Percentiles rank a stretch among this genome's conserved stretches.
phyloP scores from a whole-genome alignment of 306 rosid species.

The Vigna angularis region DNA sequence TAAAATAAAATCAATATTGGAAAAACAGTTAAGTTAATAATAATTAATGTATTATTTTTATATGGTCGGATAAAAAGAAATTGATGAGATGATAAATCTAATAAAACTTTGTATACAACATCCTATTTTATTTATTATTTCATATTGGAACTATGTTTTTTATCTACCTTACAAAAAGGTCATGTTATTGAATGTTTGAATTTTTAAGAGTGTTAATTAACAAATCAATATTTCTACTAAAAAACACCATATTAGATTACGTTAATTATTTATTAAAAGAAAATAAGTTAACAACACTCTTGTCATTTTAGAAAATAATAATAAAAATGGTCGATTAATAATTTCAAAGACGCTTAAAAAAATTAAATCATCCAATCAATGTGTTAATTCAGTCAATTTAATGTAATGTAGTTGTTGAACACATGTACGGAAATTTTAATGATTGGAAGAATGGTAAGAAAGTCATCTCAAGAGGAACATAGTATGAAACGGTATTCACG shows the following conservation, averaged over 20 bases:
- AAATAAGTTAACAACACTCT: background rate
- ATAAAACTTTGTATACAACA: too few relatives aligned
- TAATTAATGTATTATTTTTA: too few relatives aligned
- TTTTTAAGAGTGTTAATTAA: background rate
- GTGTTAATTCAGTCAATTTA: too few relatives aligned
- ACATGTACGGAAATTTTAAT: background rate
- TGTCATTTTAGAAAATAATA: background rate
- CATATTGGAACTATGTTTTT: too few relatives aligned
- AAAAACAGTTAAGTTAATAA: too few relatives aligned
- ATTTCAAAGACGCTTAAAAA: too few relatives aligned
- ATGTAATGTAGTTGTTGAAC: too few relatives aligned
- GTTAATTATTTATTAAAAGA: background rate
- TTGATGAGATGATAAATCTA: too few relatives aligned
- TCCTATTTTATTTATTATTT: too few relatives aligned
- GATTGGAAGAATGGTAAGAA: background rate
- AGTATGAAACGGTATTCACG: background rate
- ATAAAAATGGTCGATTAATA: background rate
- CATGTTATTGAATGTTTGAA: background rate
- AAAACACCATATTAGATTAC: background rate
- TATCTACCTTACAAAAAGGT: too few relatives aligned
- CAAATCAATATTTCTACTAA: background rate
- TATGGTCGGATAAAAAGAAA: too few relatives aligned
- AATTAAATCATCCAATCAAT: background rate
- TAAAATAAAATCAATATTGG: too few relatives aligned
- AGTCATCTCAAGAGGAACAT: background rate